Conservation (phyloP, 2,329 filamentous ascomycete species). For the Colletotrichum sp. region DNA sequence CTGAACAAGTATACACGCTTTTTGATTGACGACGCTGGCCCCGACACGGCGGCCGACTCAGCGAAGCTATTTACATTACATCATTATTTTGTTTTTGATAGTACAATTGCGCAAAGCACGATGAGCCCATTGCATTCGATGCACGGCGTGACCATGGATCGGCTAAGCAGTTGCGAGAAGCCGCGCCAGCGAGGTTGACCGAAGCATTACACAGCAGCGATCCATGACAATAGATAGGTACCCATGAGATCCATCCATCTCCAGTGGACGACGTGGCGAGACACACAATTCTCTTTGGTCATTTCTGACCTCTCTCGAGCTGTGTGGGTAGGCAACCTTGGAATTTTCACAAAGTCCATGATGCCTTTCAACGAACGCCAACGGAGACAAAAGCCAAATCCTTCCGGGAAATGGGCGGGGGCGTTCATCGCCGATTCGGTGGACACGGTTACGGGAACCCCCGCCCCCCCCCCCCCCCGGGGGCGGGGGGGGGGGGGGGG, state of each 20-base stretch:
- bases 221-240: too few species aligned
- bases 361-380: too few species aligned
- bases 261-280: background rate
- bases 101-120: background rate
- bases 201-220: background rate
- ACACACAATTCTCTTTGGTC: background rate
- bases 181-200: background rate
- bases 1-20: background rate
- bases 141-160: background rate
- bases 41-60: background rate
- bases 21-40: background rate
- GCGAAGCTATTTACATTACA: conserved; percentile 2
- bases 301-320: background rate
- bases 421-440: background rate
- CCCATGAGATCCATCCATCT: background rate
- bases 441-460: background rate
- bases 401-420: background rate
- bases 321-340: background rate
- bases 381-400: background rate
- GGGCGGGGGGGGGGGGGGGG: too few species aligned
- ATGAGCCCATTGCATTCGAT: background rate
- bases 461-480: conserved; percentile 43
- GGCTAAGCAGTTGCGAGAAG: background rate
- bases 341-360: accelerated
- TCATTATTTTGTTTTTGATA: background rate